These are phyloP conservation scores for Conidiobolus incongruus DNA, from an alignment of 371 early-diverging fungal genomes.

Conservation along the genomic window DNA sequence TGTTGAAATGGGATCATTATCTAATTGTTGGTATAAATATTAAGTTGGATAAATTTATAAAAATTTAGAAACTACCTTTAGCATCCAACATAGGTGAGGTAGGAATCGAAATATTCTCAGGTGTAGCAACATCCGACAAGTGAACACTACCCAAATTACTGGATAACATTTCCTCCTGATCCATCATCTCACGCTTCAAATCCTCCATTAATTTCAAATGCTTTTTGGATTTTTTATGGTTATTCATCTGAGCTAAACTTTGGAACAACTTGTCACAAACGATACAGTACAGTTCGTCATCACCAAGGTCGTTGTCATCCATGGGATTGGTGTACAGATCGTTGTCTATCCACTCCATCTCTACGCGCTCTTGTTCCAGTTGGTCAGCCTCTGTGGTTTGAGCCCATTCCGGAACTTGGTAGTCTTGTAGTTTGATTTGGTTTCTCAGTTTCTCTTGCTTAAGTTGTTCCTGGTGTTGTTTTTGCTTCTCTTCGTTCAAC, in stretches of 20 bases:
- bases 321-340: too few species aligned
- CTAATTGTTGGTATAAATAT: too few species aligned
- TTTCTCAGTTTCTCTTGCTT: too few species aligned
- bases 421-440: constrained; percentile 20
- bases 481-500: constrained; percentile 16
- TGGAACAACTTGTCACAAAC: constrained; percentile 61
- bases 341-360: constrained; percentile 15
- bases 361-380: constrained; percentile 9
- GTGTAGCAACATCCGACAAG: too few species aligned
- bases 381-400: constrained; percentile 14
- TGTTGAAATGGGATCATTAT: too few species aligned
- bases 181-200: constrained; percentile 36
- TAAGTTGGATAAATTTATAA: too few species aligned
- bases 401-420: constrained; percentile 37
- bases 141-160: too few species aligned
- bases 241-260: constrained; percentile 40
- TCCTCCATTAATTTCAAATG: constrained; percentile 41
- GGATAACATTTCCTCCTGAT: constrained; percentile 7
- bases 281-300: constrained; percentile 42
- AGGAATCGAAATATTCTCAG: too few species aligned
- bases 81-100: too few species aligned
- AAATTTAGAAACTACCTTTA: too few species aligned
- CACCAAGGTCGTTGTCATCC: constrained; percentile 11
- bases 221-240: constrained; percentile 53
- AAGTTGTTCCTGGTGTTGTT: constrained; percentile 18